Base-by-base conservation (phyloP, 73 alveolate species). In the Tetrahymena elliotti region DNA sequence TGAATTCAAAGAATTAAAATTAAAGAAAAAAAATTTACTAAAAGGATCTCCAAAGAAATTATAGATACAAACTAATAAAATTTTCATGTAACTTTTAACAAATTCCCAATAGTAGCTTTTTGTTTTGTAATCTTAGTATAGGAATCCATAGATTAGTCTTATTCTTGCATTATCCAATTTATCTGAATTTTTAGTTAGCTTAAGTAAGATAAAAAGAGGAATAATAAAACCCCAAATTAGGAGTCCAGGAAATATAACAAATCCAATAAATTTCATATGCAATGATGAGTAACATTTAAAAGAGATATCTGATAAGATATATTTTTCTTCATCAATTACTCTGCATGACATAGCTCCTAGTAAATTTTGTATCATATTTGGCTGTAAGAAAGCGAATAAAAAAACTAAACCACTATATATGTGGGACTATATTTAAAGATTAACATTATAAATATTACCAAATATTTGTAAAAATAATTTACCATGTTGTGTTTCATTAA, bases 221-320 rank as follows among this genome's bases (percentile, higher is more conserved):
- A 94, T 94, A 6, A 94, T 27, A 24, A 83, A 35, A 9, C 54
- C 96, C 38, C 92, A 47, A 18, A 92, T 38, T 8, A 94, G 27
- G 12, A 92, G 52, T 13, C 94, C 93, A 0, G 96, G 96, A 13
- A 94, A 35, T 11, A 82, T 38, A 83, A 94, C 38, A 38, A 93
- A 13, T 27, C 53, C 34, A 9, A 94, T 34, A 93, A 93, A 94
- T 84, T 94, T 94, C 27, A 35, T 40, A 84, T 94, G 96, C 4
- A 33, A 22, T 13, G 94, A 24, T 16, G 94, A 38, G 40, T 83
- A 53, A 12, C 93, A 94, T 36, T 38, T n/a, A 38, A 83, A 94
- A 2, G 96, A 84, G 1, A 94, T 94, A 94, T 94, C 93, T 5
- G 93, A 93, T 83, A 83, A 53, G 83, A 94, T 84, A 93, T 93